phyloP scores from a whole-genome alignment of 169 alveolate genomes.

The Haemoproteus tartakovskyi region DNA sequence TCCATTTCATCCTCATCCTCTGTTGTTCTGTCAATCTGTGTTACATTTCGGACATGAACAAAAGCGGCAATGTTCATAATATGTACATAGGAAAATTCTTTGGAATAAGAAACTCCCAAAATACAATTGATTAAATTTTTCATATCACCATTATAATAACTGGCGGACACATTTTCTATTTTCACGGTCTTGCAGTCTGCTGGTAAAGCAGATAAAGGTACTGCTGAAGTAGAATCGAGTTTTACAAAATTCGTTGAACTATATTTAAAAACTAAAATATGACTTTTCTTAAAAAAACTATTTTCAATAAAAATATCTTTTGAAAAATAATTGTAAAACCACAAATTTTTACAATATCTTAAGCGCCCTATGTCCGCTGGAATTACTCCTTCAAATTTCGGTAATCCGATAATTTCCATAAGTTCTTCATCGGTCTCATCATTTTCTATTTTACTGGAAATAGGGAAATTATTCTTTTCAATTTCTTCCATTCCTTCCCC shows the following conservation, averaged over 20 bases:
- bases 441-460: neutral
- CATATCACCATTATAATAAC: constrained; percentile 27
- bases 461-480: neutral
- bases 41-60: constrained; percentile 45
- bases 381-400: constrained; percentile 59
- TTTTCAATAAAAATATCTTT: constrained; percentile 24
- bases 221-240: constrained; percentile 38
- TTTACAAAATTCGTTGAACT: constrained; percentile 21
- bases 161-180: constrained; percentile 51
- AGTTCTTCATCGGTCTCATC: neutral
- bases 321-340: constrained; percentile 55
- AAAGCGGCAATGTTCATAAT: constrained; percentile 61
- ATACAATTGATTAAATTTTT: constrained; percentile 29
- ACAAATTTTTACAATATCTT: constrained; percentile 28
- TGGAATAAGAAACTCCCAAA: constrained; percentile 54
- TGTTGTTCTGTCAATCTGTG: neutral
- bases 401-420: constrained; percentile 42
- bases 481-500: neutral
- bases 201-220: constrained; percentile 57
- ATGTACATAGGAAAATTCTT: constrained; percentile 23
- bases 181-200: constrained; percentile 26
- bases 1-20: too few relatives aligned
- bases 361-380: constrained; percentile 37
- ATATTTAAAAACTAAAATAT: constrained; percentile 19
- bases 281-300: constrained; percentile 10